Evolutionary conservation across 2,329 filamentous ascomycete species (phyloP).

Genomic region (Exophiala mesophila): DNA sequence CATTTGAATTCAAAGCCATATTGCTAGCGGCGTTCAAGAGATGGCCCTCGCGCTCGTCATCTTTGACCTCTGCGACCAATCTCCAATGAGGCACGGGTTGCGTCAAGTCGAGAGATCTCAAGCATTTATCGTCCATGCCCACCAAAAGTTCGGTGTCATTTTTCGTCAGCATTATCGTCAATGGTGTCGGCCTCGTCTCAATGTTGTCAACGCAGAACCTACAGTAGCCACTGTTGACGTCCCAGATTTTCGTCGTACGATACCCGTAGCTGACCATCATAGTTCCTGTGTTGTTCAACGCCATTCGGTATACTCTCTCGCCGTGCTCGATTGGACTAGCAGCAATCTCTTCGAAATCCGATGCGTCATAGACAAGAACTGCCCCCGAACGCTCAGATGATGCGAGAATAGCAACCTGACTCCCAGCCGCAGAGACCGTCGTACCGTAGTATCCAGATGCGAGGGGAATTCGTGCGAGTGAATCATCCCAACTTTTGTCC

Average conservation of each 20-base stretch:
- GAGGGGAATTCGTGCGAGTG: constrained; percentile 7
- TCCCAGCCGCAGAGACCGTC: constrained; percentile 14
- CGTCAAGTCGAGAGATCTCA: constrained; percentile 4
- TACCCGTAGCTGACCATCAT: constrained; percentile 22
- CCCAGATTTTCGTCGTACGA: constrained; percentile 23
- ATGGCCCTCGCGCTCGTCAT: background rate
- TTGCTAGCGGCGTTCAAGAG: constrained; percentile 18
- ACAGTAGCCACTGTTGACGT: constrained; percentile 13
- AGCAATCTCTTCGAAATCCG: constrained; percentile 25
- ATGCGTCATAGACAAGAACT: constrained; percentile 24
- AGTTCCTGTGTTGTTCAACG: constrained; percentile 14
- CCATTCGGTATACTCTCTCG: constrained; percentile 20
- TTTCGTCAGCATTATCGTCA: constrained; percentile 14
- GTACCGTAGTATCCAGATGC: constrained; percentile 2
- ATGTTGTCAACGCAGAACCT: constrained; percentile 12
- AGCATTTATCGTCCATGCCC: constrained; percentile 5
- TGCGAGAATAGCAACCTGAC: constrained; percentile 26
- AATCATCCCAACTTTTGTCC: constrained; percentile 12
- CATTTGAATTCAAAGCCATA: constrained; percentile 19
- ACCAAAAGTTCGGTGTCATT: constrained; percentile 8
- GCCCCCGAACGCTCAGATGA: constrained; percentile 14
- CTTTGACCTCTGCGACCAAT: constrained; percentile 5
- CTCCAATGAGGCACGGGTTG: constrained; percentile 2
- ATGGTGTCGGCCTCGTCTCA: constrained; percentile 2
- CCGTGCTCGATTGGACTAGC: constrained; percentile 21